These are phyloP conservation scores for Dictyostelium brefeldianum DNA, from an alignment of 78 protist species.

Conservation along the genomic window DNA sequence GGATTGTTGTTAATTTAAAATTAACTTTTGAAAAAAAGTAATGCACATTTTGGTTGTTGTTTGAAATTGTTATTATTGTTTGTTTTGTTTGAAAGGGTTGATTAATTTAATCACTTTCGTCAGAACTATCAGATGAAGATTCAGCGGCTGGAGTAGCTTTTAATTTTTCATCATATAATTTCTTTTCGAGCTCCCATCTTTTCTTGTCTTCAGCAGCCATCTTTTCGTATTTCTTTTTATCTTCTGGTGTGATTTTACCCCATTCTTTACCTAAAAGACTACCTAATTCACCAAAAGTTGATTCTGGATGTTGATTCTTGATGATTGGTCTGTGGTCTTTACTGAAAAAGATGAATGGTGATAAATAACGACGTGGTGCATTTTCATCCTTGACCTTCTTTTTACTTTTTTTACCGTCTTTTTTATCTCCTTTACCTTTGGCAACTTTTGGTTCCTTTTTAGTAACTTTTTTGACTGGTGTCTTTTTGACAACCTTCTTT, in stretches of 20 bases:
- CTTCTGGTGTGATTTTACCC: conserved; percentile 32
- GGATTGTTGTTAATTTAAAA: too few species aligned
- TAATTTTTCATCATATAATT: conserved; percentile 59
- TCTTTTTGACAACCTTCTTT: conserved; percentile 20
- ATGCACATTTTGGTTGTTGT: too few species aligned
- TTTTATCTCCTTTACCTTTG: not conserved
- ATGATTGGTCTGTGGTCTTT: conserved; percentile 54
- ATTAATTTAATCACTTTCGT: conserved; percentile 20
- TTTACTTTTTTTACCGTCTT: conserved; percentile 11
- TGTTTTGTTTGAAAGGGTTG: not conserved
- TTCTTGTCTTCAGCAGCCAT: conserved; percentile 67
- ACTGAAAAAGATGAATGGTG: conserved; percentile 73
- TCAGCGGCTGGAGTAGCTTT: not conserved
- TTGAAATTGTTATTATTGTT: too few species aligned
- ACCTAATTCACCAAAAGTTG: conserved; percentile 73
- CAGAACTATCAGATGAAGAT: conserved; percentile 5
- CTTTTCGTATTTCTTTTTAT: conserved; percentile 58
- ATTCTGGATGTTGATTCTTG: conserved; percentile 54
- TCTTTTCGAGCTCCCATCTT: conserved; percentile 77
- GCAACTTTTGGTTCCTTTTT: conserved; percentile 32
- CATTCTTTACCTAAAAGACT: conserved; percentile 54
- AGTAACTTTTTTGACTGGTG: conserved; percentile 50
- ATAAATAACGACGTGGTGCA: conserved; percentile 72
- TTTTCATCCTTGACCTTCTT: conserved; percentile 73
- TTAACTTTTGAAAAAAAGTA: too few species aligned